These are phyloP conservation scores for Aethionema arabicum DNA, from an alignment of 345 rosid genomes.

Conservation along the genomic window DNA sequence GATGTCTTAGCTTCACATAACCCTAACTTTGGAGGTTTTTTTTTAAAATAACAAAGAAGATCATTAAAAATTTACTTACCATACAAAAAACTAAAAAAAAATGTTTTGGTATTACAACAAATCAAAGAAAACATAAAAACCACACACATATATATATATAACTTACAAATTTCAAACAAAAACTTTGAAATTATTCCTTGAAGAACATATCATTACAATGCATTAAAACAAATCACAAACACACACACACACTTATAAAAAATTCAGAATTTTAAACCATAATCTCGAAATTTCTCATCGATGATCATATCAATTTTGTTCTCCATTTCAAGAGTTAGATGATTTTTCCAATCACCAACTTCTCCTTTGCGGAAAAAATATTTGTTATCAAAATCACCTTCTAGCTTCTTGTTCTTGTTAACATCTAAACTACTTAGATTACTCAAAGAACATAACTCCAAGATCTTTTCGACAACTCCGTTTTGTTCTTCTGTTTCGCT, in stretches of 20 bases:
- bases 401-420: no score
- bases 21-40: no score
- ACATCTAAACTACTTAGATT: neutral
- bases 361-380: conserved; percentile 24
- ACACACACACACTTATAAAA: conserved; percentile 43
- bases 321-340: conserved; percentile 37
- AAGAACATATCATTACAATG: neutral
- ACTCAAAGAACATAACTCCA: neutral
- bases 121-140: no score
- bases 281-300: conserved; percentile 29
- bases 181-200: no score
- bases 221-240: neutral
- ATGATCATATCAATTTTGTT: conserved; percentile 5
- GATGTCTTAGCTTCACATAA: no score
- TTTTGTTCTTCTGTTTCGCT: conserved; percentile 32
- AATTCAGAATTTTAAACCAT: conserved; percentile 33
- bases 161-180: no score
- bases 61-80: no score
- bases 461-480: conserved; percentile 30
- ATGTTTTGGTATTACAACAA: no score
- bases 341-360: conserved; percentile 42
- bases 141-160: no score
- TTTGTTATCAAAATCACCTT: no score
- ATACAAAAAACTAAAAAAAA: no score
- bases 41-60: no score